Percentiles rank a stretch among this genome's conserved stretches.
Evolutionary conservation across 169 alveolate species (phyloP).

Genomic region (Besnoitia besnoiti): DNA sequence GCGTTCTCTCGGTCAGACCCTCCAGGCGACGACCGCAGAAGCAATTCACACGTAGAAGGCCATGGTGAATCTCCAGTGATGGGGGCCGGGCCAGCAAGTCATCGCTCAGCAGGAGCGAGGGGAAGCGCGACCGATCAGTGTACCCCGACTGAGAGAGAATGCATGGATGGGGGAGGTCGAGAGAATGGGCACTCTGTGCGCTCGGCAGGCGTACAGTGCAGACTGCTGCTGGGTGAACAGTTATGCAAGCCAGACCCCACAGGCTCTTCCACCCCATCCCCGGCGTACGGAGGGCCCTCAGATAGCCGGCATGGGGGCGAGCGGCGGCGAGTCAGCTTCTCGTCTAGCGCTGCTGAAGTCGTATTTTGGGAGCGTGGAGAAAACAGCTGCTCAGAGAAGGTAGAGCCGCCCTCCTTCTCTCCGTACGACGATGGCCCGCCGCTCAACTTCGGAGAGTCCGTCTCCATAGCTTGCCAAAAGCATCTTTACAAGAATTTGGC

Average conservation of each 20-base stretch:
- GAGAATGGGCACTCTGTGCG: neutral
- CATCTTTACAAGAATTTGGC: neutral
- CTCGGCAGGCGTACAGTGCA: neutral
- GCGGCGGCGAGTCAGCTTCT: conserved; percentile 12
- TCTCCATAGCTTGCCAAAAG: neutral
- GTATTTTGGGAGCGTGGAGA: neutral
- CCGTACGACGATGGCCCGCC: neutral
- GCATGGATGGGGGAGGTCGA: neutral
- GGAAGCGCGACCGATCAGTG: neutral
- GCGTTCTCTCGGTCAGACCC: neutral
- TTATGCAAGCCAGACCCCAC: too few relatives aligned
- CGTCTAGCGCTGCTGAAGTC: neutral
- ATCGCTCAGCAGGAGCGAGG: neutral
- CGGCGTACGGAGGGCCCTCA: neutral
- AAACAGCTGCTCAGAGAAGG: neutral
- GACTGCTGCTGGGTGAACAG: neutral
- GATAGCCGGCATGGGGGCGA: neutral
- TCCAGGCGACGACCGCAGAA: neutral
- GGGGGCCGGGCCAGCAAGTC: neutral
- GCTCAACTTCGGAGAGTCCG: neutral
- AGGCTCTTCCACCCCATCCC: neutral
- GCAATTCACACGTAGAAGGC: neutral
- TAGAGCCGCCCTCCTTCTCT: neutral
- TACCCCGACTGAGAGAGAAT: neutral
- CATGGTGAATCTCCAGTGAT: neutral